These are phyloP conservation scores for Trichosporon sp. DNA, from an alignment of 1,284 basidiomycete genomes.

Conservation along the genomic window DNA sequence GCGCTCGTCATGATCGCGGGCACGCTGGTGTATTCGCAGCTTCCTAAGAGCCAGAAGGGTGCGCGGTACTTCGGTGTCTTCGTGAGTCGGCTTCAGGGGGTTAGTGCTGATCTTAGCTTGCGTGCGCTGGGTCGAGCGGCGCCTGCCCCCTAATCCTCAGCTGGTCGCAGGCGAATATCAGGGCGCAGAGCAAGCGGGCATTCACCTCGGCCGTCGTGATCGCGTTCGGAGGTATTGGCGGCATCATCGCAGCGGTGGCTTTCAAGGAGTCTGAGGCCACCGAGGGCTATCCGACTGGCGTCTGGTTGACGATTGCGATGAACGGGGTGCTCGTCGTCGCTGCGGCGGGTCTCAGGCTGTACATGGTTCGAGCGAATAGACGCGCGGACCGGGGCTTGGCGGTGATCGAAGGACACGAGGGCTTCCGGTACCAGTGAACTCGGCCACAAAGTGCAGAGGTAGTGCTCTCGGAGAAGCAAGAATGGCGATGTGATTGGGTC, in stretches of 20 bases:
- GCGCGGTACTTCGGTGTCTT: conserved; percentile 49
- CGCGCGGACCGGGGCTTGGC: neutral
- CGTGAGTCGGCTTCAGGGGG: conserved; percentile 6
- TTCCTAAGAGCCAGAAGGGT: conserved; percentile 22
- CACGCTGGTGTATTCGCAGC: conserved; percentile 19
- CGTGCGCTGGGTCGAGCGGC: neutral
- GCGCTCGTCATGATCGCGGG: conserved; percentile 16
- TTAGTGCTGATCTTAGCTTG: neutral
- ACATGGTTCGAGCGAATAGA: neutral
- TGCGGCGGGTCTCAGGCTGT: neutral
- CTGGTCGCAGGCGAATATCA: conserved; percentile 49
- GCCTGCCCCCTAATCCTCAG: conserved; percentile 34
- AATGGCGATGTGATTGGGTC: no score
- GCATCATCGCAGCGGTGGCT: conserved; percentile 47
- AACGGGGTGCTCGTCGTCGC: neutral
- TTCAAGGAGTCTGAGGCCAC: conserved; percentile 31
- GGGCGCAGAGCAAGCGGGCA: conserved; percentile 46
- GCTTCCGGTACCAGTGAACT: conserved; percentile 9
- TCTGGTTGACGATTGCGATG: neutral
- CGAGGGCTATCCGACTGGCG: conserved; percentile 22
- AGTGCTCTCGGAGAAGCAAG: no score
- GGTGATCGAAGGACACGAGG: neutral
- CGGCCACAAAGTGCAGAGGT: no score
- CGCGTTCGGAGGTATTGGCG: conserved; percentile 50
- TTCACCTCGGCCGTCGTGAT: conserved; percentile 48